phyloP scores from a whole-genome alignment of 129 eudicot genomes.

The Heracleum sosnowskyi region DNA sequence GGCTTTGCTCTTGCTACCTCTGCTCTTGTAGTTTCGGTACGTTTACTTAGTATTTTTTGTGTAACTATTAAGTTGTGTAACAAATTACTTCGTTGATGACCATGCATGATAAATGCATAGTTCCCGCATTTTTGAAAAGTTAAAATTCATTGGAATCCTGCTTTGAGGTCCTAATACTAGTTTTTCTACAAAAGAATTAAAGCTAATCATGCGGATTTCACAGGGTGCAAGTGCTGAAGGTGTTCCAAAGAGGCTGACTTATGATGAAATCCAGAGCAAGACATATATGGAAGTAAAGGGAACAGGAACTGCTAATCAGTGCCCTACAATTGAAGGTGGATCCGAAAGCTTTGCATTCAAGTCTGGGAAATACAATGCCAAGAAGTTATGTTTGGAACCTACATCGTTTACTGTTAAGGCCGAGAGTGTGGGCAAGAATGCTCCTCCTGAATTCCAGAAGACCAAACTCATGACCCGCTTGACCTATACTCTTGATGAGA shows the following conservation, averaged over 20 bases:
- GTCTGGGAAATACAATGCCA: constrained; percentile 80
- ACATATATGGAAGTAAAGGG: constrained; percentile 89
- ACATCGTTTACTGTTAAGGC: constrained; percentile 90
- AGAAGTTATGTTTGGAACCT: constrained; percentile 87
- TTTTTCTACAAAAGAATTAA: not conserved
- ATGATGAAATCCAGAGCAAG: constrained; percentile 85
- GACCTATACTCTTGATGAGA: constrained; percentile 92
- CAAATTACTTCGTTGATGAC: not conserved
- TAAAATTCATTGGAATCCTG: not conserved
- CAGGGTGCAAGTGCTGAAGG: constrained; percentile 93
- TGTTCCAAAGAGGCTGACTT: constrained; percentile 69
- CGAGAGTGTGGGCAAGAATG: constrained; percentile 63
- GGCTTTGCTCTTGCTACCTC: constrained; percentile 92
- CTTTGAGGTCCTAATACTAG: not conserved
- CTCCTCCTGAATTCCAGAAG: constrained; percentile 85
- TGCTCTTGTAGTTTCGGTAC: constrained; percentile 81
- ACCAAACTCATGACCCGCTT: constrained; percentile 95
- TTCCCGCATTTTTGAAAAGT: not conserved
- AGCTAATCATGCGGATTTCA: not conserved
- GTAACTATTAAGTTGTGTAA: no score
- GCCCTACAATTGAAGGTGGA: constrained; percentile 87
- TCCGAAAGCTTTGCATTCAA: constrained; percentile 52
- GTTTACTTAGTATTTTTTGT: constrained; percentile 3
- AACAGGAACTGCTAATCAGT: constrained; percentile 92
- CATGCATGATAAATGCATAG: constrained; percentile 1